These are phyloP conservation scores for Cordyceps tenuipes DNA, from an alignment of 2,329 filamentous ascomycete species.

Conservation along the genomic window DNA sequence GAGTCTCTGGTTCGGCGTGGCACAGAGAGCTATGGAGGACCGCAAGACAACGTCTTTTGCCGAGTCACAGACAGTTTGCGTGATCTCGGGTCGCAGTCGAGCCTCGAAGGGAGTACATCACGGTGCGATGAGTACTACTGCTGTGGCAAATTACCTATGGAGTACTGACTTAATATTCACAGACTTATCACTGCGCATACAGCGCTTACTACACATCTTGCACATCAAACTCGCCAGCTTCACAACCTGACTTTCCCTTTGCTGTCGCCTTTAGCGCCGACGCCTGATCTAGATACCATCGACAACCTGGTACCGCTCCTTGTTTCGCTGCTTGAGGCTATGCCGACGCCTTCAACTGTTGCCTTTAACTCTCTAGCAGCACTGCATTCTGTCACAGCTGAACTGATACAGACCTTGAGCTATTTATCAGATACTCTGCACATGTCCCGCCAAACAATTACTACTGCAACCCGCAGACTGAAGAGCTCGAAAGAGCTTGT, in stretches of 20 bases:
- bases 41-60: conserved; percentile 57
- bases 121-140: conserved; percentile 40
- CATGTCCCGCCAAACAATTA: conserved; percentile 85
- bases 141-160: not conserved
- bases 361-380: conserved; percentile 59
- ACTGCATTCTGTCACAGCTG: conserved; percentile 61
- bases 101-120: conserved; percentile 63
- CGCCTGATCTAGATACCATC: conserved; percentile 55
- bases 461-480: conserved; percentile 69
- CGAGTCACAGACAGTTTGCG: conserved; percentile 61
- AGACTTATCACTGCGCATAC: conserved; percentile 70
- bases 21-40: conserved; percentile 56
- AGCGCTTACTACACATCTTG: conserved; percentile 64
- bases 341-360: conserved; percentile 56
- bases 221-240: conserved; percentile 66
- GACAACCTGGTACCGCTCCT: conserved; percentile 63
- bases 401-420: conserved; percentile 71
- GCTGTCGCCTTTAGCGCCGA: conserved; percentile 57
- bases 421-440: conserved; percentile 86
- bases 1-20: conserved; percentile 61
- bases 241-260: conserved; percentile 65
- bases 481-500: conserved; percentile 79
- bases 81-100: conserved; percentile 64
- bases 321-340: conserved; percentile 52
- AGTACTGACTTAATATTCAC: conserved; percentile 1